phyloP scores from a whole-genome alignment of 768 basidiomycete species.

The Leccinellum luteum region DNA sequence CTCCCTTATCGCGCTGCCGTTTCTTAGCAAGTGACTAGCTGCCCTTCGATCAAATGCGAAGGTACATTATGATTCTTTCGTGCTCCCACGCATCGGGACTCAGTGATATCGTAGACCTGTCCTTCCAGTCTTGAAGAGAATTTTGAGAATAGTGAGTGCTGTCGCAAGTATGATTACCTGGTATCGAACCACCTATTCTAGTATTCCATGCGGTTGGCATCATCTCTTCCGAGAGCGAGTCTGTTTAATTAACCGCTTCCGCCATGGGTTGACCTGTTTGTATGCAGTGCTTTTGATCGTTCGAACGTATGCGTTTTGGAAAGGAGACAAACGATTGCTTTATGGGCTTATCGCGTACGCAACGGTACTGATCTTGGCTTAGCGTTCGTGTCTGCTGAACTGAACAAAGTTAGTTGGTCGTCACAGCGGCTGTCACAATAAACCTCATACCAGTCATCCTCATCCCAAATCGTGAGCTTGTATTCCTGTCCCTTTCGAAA shows the following conservation, averaged over 20 bases:
- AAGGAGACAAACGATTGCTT: neutral
- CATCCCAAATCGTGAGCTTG: neutral
- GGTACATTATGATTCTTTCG: neutral
- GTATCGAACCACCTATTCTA: neutral
- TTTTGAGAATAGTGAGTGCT: neutral
- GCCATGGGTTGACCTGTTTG: neutral
- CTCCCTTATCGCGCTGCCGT: neutral
- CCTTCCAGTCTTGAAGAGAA: neutral
- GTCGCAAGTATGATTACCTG: neutral
- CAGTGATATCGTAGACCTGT: neutral
- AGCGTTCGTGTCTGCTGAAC: neutral
- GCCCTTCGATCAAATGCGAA: neutral
- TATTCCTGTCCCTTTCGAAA: neutral
- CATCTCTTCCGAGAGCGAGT: neutral
- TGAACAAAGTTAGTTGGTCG: neutral
- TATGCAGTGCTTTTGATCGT: neutral
- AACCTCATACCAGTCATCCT: neutral
- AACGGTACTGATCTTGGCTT: neutral
- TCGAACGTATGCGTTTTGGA: neutral
- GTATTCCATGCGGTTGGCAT: neutral
- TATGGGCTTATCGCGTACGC: neutral
- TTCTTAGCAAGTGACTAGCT: neutral
- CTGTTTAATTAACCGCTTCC: neutral
- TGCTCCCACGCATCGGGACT: neutral
- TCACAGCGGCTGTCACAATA: neutral